Conservation (phyloP, 345 rosid species). For the Iberis pinnata region DNA sequence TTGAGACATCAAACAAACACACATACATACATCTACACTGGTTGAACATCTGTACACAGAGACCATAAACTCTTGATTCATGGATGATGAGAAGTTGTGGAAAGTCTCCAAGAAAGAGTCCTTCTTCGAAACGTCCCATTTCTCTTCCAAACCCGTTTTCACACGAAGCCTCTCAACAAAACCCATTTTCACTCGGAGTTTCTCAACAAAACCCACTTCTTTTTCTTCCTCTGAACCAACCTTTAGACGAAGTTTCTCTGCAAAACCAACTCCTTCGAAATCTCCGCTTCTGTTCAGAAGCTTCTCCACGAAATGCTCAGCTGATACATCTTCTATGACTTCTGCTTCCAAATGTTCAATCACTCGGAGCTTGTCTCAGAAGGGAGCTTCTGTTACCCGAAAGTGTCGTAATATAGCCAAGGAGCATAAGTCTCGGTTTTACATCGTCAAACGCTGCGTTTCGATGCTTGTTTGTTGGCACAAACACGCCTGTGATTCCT, state of each 20-base stretch:
- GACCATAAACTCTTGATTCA: slow-evolving; percentile 21
- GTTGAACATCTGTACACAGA: not conserved
- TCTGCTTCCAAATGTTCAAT: slow-evolving; percentile 38
- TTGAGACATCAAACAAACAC: slow-evolving; percentile 10
- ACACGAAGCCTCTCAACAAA: slow-evolving; percentile 29
- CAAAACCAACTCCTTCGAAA: slow-evolving; percentile 53
- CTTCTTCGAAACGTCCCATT: slow-evolving; percentile 18
- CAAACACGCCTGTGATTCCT: slow-evolving; percentile 43
- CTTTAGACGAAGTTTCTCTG: slow-evolving; percentile 61
- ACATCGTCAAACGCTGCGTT: slow-evolving; percentile 86
- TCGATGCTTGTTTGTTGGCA: slow-evolving; percentile 98
- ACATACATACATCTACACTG: not conserved
- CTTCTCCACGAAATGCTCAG: slow-evolving; percentile 37
- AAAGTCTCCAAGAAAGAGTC: slow-evolving; percentile 25
- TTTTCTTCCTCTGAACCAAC: slow-evolving; percentile 36
- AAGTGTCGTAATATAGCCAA: slow-evolving; percentile 76
- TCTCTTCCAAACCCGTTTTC: slow-evolving; percentile 19
- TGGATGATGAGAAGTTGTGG: slow-evolving; percentile 31
- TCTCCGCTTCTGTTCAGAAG: slow-evolving; percentile 41
- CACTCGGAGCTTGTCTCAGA: slow-evolving; percentile 47
- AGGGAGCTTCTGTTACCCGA: slow-evolving; percentile 47
- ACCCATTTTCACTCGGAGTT: slow-evolving; percentile 23
- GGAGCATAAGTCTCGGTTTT: slow-evolving; percentile 85
- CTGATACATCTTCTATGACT: slow-evolving; percentile 19
- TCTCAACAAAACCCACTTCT: slow-evolving; percentile 23